A percentile compares a stretch with the other conserved stretches of the same genome.
Conservation (phyloP, 345 rosid genomes). For the Brassica incana region DNA sequence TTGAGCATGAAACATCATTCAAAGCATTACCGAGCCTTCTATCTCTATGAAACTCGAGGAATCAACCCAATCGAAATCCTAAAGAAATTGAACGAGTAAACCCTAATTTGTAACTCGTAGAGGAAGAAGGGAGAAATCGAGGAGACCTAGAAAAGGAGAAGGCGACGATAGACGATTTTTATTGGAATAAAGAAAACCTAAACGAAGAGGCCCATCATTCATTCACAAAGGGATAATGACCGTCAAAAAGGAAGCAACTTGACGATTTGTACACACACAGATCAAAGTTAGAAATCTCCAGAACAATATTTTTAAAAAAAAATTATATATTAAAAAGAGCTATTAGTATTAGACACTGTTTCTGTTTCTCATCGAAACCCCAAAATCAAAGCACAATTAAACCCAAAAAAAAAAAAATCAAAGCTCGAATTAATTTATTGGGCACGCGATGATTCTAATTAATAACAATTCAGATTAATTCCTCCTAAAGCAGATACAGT, state of each 20-base stretch:
- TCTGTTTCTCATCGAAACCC: background rate
- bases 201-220: conserved; percentile 24
- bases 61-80: conserved; percentile 18
- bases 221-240: conserved; percentile 12
- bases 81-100: conserved; percentile 12
- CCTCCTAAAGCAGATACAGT: background rate
- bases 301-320: conserved; percentile 14
- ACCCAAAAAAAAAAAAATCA: too few species aligned
- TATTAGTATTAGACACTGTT: background rate
- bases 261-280: background rate
- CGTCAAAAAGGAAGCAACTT: conserved; percentile 30
- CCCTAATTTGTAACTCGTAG: conserved; percentile 25
- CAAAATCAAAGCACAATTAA: background rate
- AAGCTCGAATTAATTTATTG: background rate
- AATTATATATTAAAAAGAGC: background rate
- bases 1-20: conserved; percentile 94
- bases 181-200: conserved; percentile 7
- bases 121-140: conserved; percentile 13
- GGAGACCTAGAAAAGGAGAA: conserved; percentile 28
- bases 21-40: conserved; percentile 51
- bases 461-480: conserved; percentile 10
- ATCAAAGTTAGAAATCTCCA: conserved; percentile 22
- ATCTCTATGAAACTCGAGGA: background rate
- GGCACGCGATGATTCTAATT: background rate
- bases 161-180: background rate